phyloP scores from a whole-genome alignment of 495 filamentous ascomycete species.

The Aspergillus heteromorphus region DNA sequence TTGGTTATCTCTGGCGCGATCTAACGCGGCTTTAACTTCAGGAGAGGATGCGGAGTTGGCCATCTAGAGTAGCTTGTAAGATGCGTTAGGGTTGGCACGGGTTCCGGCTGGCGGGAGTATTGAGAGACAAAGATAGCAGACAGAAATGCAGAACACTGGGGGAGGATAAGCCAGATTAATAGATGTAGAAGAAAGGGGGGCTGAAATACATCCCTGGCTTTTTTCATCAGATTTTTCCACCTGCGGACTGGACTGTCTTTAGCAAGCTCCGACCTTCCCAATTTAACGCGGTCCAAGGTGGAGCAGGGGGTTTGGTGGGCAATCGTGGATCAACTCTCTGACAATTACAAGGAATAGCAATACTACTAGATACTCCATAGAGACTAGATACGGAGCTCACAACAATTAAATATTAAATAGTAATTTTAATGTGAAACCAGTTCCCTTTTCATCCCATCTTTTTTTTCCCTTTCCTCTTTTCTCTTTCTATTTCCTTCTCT shows the following conservation, averaged over 20 bases:
- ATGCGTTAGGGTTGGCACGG: neutral
- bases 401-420: too few relatives aligned
- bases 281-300: slow-evolving; percentile 1
- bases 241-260: slow-evolving; percentile 2
- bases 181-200: neutral
- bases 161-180: neutral
- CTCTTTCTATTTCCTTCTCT: too few relatives aligned
- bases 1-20: slow-evolving; percentile 58
- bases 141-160: neutral
- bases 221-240: neutral
- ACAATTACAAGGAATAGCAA: slow-evolving; percentile 16
- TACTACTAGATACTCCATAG: neutral
- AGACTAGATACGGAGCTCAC: neutral
- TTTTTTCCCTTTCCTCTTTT: neutral
- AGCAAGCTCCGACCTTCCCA: slow-evolving; percentile 1
- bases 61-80: slow-evolving; percentile 10
- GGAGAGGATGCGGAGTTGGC: slow-evolving; percentile 21
- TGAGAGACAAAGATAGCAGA: neutral
- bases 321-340: slow-evolving; percentile 21
- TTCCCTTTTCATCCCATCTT: too few relatives aligned
- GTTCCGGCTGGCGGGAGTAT: too few relatives aligned
- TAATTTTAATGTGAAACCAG: neutral
- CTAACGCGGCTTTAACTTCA: slow-evolving; percentile 46
- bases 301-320: slow-evolving; percentile 6
- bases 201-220: slow-evolving; percentile 2